A percentile compares a stretch with the other conserved stretches of the same genome.
phyloP scores from a whole-genome alignment of 2,329 filamentous ascomycete genomes.

The Chaetomium sp. region DNA sequence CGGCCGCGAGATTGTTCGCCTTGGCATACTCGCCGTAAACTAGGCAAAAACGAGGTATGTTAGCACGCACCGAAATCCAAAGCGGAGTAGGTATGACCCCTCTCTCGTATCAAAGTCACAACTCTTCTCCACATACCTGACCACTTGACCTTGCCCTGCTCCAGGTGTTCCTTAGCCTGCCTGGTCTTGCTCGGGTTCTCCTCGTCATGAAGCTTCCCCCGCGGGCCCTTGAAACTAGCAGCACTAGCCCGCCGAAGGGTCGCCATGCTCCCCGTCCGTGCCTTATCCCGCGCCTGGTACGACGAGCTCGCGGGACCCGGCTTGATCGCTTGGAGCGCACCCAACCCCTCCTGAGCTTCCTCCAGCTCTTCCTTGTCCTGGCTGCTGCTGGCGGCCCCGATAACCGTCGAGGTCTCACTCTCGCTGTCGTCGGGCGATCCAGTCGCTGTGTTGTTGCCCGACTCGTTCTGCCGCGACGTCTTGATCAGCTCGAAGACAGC shows the following conservation, averaged over 20 bases:
- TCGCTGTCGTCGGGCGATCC: slow-evolving; percentile 33
- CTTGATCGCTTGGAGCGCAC: slow-evolving; percentile 71
- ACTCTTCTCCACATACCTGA: slow-evolving; percentile 36
- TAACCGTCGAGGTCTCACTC: slow-evolving; percentile 53
- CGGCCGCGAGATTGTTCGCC: slow-evolving; percentile 82
- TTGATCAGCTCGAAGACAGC: slow-evolving; percentile 79
- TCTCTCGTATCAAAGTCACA: too few species aligned
- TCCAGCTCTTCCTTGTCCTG: slow-evolving; percentile 63
- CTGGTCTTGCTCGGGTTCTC: slow-evolving; percentile 74
- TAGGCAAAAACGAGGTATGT: slow-evolving; percentile 19
- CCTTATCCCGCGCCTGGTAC: slow-evolving; percentile 36
- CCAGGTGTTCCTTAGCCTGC: slow-evolving; percentile 78
- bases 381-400: slow-evolving; percentile 40
- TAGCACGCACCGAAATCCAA: neutral
- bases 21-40: slow-evolving; percentile 94
- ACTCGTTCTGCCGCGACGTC: slow-evolving; percentile 58
- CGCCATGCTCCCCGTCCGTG: slow-evolving; percentile 61
- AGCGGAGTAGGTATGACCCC: neutral
- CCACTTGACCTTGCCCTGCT: slow-evolving; percentile 99
- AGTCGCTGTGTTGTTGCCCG: slow-evolving; percentile 32
- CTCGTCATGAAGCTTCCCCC: slow-evolving; percentile 79
- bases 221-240: slow-evolving; percentile 79
- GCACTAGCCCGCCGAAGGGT: slow-evolving; percentile 87
- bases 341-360: slow-evolving; percentile 69
- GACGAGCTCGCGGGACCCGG: slow-evolving; percentile 32